Percentiles rank a stretch among this genome's conserved stretches.
Conservation (phyloP, 352 stramenopile species). For the Pythium insidiosum region DNA sequence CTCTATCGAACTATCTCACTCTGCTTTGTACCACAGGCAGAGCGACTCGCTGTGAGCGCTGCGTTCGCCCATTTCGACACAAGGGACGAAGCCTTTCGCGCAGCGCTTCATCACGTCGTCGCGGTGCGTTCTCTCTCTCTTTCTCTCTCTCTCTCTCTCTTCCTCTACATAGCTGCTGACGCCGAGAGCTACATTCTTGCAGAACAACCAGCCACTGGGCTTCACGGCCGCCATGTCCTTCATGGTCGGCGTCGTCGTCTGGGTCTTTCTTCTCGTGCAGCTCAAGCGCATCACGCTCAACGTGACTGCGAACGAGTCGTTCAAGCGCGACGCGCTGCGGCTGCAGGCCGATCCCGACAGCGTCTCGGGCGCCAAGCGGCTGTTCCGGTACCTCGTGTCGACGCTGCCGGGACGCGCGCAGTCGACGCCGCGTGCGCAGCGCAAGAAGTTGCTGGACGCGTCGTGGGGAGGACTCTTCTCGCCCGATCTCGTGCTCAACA, state of each 20-base stretch:
- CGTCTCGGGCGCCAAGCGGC: slow-evolving; percentile 7
- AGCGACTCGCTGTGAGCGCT: no score
- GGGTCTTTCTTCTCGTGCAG: slow-evolving; percentile 69
- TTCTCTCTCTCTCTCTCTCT: background rate
- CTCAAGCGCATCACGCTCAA: slow-evolving; percentile 65
- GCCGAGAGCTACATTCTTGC: slow-evolving; percentile 13
- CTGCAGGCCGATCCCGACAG: slow-evolving; percentile 43
- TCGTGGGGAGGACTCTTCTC: slow-evolving; percentile 74
- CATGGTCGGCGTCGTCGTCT: slow-evolving; percentile 51
- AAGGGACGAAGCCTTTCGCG: slow-evolving; percentile 15
- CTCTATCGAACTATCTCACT: no score
- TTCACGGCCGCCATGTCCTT: slow-evolving; percentile 61
- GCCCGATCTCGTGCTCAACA: slow-evolving; percentile 66
- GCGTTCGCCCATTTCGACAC: slow-evolving; percentile 16
- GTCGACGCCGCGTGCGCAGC: slow-evolving; percentile 15
- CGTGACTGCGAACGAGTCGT: slow-evolving; percentile 71
- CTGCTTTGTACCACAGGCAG: no score
- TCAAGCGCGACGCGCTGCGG: slow-evolving; percentile 72
- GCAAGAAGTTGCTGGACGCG: slow-evolving; percentile 52
- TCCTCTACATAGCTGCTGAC: background rate
- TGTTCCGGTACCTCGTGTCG: slow-evolving; percentile 13
- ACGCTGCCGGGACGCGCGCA: slow-evolving; percentile 16
- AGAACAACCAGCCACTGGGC: slow-evolving; percentile 52
- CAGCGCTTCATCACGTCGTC: slow-evolving; percentile 48
- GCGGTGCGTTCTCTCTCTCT: slow-evolving; percentile 16